Evolutionary conservation across 805 yeast genomes (phyloP).

Genomic region (Yamadazyma kitorensis): DNA sequence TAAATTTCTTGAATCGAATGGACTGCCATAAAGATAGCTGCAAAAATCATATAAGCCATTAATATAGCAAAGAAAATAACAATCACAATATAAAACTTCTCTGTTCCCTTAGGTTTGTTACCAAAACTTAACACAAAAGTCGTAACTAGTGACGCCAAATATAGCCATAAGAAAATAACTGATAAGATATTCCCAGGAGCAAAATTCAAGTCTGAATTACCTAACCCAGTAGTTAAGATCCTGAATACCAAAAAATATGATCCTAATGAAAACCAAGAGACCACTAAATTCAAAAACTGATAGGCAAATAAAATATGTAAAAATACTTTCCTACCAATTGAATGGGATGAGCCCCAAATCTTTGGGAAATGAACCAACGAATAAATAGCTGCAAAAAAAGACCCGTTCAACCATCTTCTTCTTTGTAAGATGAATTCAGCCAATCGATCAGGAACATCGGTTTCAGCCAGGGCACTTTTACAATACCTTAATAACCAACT

Average conservation of each 20-base stretch:
- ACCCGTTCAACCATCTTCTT: constrained; percentile 69
- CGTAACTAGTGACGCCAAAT: constrained; percentile 53
- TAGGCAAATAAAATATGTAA: constrained; percentile 56
- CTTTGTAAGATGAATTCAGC: constrained; percentile 64
- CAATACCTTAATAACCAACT: constrained; percentile 64
- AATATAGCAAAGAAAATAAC: constrained; percentile 57
- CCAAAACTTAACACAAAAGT: constrained; percentile 65
- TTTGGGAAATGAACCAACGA: constrained; percentile 54
- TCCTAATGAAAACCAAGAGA: constrained; percentile 65
- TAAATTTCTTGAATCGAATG: constrained; percentile 43
- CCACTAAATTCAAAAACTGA: constrained; percentile 50
- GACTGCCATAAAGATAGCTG: constrained; percentile 57
- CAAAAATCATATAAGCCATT: constrained; percentile 57
- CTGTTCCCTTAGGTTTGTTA: constrained; percentile 62
- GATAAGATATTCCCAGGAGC: constrained; percentile 50
- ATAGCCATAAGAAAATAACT: constrained; percentile 52
- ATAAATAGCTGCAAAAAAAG: constrained; percentile 64
- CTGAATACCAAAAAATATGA: constrained; percentile 63
- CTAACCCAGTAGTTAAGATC: constrained; percentile 53
- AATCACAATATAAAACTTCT: constrained; percentile 49
- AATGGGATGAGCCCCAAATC: constrained; percentile 55
- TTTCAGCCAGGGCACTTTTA: constrained; percentile 62
- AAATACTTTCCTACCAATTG: constrained; percentile 45
- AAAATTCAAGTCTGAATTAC: constrained; percentile 34
- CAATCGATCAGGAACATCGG: constrained; percentile 63